Evolutionary conservation across 139 green algal genomes (phyloP), one percentile per base, ranked within the genome.

Genomic region (Chlorella sp.): DNA sequence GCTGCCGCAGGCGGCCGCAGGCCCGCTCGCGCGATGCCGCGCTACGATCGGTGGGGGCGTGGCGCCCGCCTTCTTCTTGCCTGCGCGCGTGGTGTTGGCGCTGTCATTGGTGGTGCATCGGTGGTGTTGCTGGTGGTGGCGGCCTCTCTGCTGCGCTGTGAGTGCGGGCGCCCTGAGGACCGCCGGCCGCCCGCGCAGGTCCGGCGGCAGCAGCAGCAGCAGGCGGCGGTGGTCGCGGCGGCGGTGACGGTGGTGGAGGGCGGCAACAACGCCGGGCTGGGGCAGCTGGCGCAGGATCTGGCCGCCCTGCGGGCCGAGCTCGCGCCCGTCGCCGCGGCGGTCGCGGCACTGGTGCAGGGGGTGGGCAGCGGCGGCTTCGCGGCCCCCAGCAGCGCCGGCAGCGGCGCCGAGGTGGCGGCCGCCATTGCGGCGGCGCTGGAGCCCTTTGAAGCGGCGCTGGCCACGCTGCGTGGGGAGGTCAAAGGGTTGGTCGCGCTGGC

Each of bases 251-350:
- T 27, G 31, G 23, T 48, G 60, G 33, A 12, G 29, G 29, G 14
- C 14, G 60, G 14, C 33, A 8, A 8, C 11, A 19, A 46, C 33
- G 73, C 48, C 36, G 43, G 29, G 29, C 50, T 79, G 48, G 38
- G 61, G 27, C 62, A 42, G n/a, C 73, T 73, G 73, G 36, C 73
- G 61, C 33, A 66, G 15, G 45, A 53, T 21, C 62, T 79, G 62
- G n/a, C 29, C 19, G 23, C 11, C 35, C 42, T 71, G 42, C 71
- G 59, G 21, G 70, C 59, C 15, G 59, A 77, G 27, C 71, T 77
- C 3, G 58, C 27, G 36, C 61, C 55, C 5, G 27, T 71, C 9
- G 21, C 60, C 1, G 12, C 31, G 35, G 41, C 71, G 9, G 59
- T 70, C 33, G 59, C 51, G 71, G 59, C 50, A 33, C 31, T 67